phyloP scores from a whole-genome alignment of 768 basidiomycete genomes.

The Podaxis sp. region DNA sequence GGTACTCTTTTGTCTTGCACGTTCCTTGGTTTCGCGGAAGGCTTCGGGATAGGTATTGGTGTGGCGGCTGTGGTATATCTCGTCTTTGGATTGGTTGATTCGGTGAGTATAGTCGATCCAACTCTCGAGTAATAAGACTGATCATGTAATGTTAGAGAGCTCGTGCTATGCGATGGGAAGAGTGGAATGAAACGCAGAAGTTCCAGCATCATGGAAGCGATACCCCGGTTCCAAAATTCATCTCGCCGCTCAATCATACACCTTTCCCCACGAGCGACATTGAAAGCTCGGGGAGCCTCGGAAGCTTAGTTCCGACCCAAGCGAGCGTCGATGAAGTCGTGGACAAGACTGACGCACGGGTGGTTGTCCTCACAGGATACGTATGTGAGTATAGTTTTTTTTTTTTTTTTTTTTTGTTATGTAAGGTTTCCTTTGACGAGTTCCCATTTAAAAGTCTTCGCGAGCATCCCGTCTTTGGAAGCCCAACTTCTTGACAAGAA shows the following conservation, averaged over 20 bases:
- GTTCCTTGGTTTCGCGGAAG: slow-evolving; percentile 23
- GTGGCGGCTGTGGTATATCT: slow-evolving; percentile 20
- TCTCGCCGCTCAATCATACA: slow-evolving; percentile 6
- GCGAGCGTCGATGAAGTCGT: slow-evolving; percentile 5
- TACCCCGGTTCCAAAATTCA: not conserved
- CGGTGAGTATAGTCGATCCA: slow-evolving; percentile 15
- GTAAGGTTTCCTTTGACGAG: no score
- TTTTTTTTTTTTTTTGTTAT: no score
- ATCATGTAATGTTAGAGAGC: slow-evolving; percentile 7
- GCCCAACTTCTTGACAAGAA: slow-evolving; percentile 4
- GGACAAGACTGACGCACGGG: slow-evolving; percentile 12
- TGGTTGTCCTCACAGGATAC: slow-evolving; percentile 15
- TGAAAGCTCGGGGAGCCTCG: not conserved
- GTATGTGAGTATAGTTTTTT: slow-evolving; percentile 11
- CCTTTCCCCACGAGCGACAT: not conserved
- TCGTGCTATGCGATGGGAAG: slow-evolving; percentile 20
- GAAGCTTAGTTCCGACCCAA: not conserved
- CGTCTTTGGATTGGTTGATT: slow-evolving; percentile 21
- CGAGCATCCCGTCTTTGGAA: slow-evolving; percentile 9
- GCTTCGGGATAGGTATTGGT: slow-evolving; percentile 25
- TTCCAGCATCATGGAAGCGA: slow-evolving; percentile 5
- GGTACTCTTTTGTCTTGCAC: slow-evolving; percentile 21
- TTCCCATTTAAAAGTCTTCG: not conserved
- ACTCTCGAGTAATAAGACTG: not conserved
- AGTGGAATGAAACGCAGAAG: slow-evolving; percentile 18